Conservation (phyloP, 2,329 filamentous ascomycete genomes). For the Pseudocercospora pini-densiflorae region DNA sequence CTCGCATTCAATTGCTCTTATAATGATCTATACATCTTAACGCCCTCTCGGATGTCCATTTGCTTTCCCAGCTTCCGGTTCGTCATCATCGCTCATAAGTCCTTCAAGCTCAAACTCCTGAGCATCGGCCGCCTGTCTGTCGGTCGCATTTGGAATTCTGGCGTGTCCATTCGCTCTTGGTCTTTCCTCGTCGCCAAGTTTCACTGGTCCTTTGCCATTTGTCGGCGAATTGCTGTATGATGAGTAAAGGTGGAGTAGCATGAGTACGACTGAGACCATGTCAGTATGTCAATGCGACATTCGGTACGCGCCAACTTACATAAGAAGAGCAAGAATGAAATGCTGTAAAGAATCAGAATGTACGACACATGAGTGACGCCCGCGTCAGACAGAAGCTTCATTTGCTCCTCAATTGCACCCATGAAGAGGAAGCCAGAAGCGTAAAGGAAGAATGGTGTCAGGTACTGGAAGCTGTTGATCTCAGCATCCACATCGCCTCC, state of each 20-base stretch:
- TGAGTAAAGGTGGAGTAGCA: slow-evolving; percentile 85
- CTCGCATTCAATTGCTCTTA: not conserved
- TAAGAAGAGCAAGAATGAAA: slow-evolving; percentile 89
- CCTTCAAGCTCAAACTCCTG: slow-evolving; percentile 95
- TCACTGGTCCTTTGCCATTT: slow-evolving; percentile 42
- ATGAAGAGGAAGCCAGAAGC: slow-evolving; percentile 96
- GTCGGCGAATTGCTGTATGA: slow-evolving; percentile 56
- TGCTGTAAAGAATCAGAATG: slow-evolving; percentile 85
- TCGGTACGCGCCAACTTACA: slow-evolving; percentile 56
- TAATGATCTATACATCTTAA: not conserved
- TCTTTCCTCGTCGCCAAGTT: slow-evolving; percentile 36
- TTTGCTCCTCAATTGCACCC: slow-evolving; percentile 96
- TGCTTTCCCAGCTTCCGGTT: slow-evolving; percentile 15
- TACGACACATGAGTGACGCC: slow-evolving; percentile 89
- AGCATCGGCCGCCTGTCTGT: slow-evolving; percentile 72
- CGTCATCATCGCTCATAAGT: slow-evolving; percentile 76
- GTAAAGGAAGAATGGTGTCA: slow-evolving; percentile 67
- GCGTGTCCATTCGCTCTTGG: slow-evolving; percentile 50
- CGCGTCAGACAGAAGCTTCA: slow-evolving; percentile 73
- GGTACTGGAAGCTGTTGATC: slow-evolving; percentile 56
- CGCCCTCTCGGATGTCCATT: slow-evolving; percentile 18
- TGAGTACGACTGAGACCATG: slow-evolving; percentile 66
- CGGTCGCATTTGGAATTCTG: slow-evolving; percentile 45
- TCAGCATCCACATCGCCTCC: slow-evolving; percentile 40
- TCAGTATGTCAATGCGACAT: not conserved